These are phyloP conservation scores for Trichophaea hybrida DNA, from an alignment of 2,329 filamentous ascomycete genomes.

Conservation along the genomic window DNA sequence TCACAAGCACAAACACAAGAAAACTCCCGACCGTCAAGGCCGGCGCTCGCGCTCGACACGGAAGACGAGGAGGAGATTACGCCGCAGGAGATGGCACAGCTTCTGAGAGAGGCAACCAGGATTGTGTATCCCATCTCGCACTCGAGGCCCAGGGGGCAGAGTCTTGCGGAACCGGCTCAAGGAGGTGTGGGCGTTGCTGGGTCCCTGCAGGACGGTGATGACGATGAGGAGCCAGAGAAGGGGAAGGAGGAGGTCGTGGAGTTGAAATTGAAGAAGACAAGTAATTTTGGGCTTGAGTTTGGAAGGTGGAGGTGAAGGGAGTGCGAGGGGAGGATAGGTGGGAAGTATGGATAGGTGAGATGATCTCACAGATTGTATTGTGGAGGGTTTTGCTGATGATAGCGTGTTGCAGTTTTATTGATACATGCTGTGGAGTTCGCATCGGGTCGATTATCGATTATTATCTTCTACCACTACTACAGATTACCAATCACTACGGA, in stretches of 20 bases:
- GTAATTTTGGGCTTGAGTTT: conserved; percentile 7
- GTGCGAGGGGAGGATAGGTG: background rate
- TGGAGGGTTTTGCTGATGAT: no score
- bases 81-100: background rate
- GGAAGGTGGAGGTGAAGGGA: background rate
- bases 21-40: background rate
- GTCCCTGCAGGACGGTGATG: background rate
- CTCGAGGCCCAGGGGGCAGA: background rate
- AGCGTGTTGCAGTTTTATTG: no score
- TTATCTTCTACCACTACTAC: no score
- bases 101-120: background rate
- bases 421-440: no score
- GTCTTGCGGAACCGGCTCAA: background rate
- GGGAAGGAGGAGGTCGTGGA: background rate
- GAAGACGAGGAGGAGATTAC: conserved; percentile 2
- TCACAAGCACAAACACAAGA: background rate
- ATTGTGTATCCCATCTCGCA: background rate
- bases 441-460: no score
- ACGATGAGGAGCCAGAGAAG: background rate
- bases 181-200: background rate
- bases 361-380: no score
- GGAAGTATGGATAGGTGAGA: no score
- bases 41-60: background rate
- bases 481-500: no score
- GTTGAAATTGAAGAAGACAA: conserved; percentile 4